Evolutionary conservation across 2,329 filamentous ascomycete species (phyloP).

Genomic region (Arachnomyces sp.): DNA sequence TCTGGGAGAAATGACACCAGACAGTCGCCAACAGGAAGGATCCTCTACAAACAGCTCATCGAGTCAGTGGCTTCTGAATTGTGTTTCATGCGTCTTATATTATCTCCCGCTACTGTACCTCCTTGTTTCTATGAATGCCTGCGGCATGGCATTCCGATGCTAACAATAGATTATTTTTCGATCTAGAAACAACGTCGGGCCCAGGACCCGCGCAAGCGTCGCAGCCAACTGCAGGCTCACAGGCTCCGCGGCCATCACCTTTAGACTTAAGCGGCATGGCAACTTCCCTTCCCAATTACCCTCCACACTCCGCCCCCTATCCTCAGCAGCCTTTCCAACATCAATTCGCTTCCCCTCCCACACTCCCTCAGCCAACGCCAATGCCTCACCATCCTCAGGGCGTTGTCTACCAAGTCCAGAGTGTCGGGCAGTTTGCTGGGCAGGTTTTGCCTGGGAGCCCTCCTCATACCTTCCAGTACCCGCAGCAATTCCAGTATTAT

Average conservation of each 20-base stretch:
- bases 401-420: not conserved
- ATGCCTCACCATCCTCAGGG: slow-evolving; percentile 15
- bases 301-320: slow-evolving; percentile 17
- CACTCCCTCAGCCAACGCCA: slow-evolving; percentile 18
- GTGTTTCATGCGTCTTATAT: not conserved
- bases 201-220: slow-evolving; percentile 1
- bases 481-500: slow-evolving; percentile 19
- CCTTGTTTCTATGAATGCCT: too few species aligned
- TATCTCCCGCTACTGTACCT: not conserved
- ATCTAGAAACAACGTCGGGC: not conserved
- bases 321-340: slow-evolving; percentile 21
- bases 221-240: slow-evolving; percentile 14
- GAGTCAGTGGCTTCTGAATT: slow-evolving; percentile 11
- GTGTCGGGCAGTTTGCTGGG: too few species aligned
- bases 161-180: too few species aligned
- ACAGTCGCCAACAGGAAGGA: slow-evolving; percentile 7
- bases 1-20: slow-evolving; percentile 8
- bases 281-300: slow-evolving; percentile 22
- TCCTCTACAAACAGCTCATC: slow-evolving; percentile 5
- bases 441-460: too few species aligned
- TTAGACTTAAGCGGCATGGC: slow-evolving; percentile 25
- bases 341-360: slow-evolving; percentile 16
- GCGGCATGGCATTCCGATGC: too few species aligned
- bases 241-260: slow-evolving; percentile 11
- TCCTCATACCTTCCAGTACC: slow-evolving; percentile 12